Conservation (phyloP, 371 early-diverging fungal genomes). For the Mortierella sp. region DNA sequence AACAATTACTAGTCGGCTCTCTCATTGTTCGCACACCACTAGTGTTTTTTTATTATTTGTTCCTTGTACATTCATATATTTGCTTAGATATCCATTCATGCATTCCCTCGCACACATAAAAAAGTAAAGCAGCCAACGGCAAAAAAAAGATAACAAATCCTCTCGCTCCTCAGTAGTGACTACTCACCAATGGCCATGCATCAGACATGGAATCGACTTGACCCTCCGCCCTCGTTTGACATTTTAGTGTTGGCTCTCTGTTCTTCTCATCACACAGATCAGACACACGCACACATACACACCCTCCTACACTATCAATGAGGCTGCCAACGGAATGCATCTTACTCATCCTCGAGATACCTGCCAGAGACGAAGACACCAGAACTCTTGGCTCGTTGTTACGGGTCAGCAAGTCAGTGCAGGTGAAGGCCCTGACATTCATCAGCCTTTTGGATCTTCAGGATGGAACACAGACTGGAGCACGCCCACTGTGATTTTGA, state of each 20-base stretch:
- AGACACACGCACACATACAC: background rate
- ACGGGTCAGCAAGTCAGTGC: constrained; percentile 3
- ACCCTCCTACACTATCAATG: background rate
- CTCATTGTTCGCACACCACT: background rate
- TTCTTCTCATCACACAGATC: background rate
- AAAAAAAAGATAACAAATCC: background rate
- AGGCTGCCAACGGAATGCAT: constrained; percentile 4
- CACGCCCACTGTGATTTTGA: background rate
- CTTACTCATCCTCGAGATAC: constrained; percentile 3
- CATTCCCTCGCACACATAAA: background rate
- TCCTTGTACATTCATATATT: background rate
- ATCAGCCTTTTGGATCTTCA: constrained; percentile 1
- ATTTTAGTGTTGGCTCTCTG: background rate
- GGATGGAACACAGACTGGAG: background rate
- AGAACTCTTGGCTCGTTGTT: background rate
- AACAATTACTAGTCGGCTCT: constrained; percentile 19
- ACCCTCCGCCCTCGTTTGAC: background rate
- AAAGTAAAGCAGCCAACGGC: constrained; percentile 2
- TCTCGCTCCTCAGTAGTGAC: background rate
- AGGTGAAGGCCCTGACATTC: background rate
- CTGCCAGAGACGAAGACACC: background rate
- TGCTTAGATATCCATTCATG: constrained; percentile 8
- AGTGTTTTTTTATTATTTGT: background rate
- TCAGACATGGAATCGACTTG: background rate
- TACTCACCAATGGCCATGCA: background rate